Evolutionary conservation across 2,329 filamentous ascomycete genomes (phyloP), one percentile per base, ranked within the genome.

Genomic region (Diaporthe helianthi): DNA sequence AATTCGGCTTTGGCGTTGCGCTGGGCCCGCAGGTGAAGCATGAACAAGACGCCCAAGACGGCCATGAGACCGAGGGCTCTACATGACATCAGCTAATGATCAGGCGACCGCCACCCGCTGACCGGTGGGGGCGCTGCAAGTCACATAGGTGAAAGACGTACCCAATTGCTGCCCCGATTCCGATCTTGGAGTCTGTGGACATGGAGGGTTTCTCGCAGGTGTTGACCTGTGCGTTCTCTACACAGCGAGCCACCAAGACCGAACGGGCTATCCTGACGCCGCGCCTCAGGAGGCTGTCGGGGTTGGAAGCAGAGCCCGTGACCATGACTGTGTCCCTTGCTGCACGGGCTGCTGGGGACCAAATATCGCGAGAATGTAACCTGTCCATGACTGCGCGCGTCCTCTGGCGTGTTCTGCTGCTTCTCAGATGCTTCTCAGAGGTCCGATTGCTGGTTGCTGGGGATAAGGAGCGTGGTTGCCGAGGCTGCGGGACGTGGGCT

Each of bases 1-100:
- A 72, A 58, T 55, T 71, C 26, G 33, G 76, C 72, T 19, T 71
- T 70, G 66, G 76, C 74, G 69, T 41, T 49, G 38, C 38, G 71
- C 15, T 67, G 53, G 46, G 44, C 54, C 6, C 70, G 70, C 22
- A 65, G 33, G 44, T 71, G 70, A 19, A 71, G 67, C 61, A 66
- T 53, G 52, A 65, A 41, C n/a, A 71, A 44, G 24, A 71, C 10
- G 29, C 41, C 41, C n/a, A 71, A 4, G 26, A 71, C 67, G 58
- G 26, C 19, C 33, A 71, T 8, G 29, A 71, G 58, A 7, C 19
- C 17, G 63, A 69, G 47, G n/a, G 69, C 64, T 60, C 70, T 71
- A 41, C 15, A 41, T 41, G 24, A 31, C 31, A 33, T 22, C 41
- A 13, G 26, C 24, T 47, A 10, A 51, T 9, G 29, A 31, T 22